A percentile compares a stretch with the other conserved stretches of the same genome.
Evolutionary conservation across 805 yeast genomes (phyloP).

Genomic region (Candida easanensis): DNA sequence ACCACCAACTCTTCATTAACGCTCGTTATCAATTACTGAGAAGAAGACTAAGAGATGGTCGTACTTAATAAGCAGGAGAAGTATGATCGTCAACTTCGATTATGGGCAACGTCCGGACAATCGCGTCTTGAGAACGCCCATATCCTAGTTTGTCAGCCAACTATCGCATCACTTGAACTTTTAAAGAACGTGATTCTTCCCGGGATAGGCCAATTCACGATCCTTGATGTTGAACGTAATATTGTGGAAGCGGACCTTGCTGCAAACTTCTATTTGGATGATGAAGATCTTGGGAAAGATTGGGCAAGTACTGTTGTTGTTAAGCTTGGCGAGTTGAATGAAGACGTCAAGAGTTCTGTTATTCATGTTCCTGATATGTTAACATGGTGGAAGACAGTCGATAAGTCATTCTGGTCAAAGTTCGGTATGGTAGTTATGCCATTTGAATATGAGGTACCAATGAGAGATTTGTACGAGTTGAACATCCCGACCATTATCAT

Average conservation of each 20-base stretch:
- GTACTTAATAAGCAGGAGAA: conserved; percentile 38
- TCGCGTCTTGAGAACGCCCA: conserved; percentile 49
- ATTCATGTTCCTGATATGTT: conserved; percentile 10
- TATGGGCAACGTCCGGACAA: conserved; percentile 87
- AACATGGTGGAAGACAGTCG: conserved; percentile 13
- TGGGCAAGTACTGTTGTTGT: conserved; percentile 39
- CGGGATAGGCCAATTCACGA: conserved; percentile 62
- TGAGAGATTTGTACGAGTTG: conserved; percentile 38
- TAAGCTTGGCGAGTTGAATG: conserved; percentile 55
- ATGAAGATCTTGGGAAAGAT: conserved; percentile 39
- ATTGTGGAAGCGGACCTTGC: conserved; percentile 45
- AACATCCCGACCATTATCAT: conserved; percentile 55
- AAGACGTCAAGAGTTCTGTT: conserved; percentile 40
- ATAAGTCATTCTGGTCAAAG: conserved; percentile 38
- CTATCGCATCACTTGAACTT: conserved; percentile 60
- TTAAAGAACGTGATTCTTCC: conserved; percentile 79
- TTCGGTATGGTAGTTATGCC: conserved; percentile 50
- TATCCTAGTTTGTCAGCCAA: conserved; percentile 59
- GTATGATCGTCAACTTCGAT: conserved; percentile 83
- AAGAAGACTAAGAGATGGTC: background rate
- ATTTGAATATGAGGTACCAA: conserved; percentile 29
- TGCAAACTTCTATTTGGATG: conserved; percentile 60
- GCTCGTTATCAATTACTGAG: no score
- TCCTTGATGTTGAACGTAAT: conserved; percentile 44
- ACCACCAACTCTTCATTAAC: no score